Evolutionary conservation across 306 rosid genomes (phyloP), one percentile per base, ranked within the genome.

Genomic region (Malus sylvestris): DNA sequence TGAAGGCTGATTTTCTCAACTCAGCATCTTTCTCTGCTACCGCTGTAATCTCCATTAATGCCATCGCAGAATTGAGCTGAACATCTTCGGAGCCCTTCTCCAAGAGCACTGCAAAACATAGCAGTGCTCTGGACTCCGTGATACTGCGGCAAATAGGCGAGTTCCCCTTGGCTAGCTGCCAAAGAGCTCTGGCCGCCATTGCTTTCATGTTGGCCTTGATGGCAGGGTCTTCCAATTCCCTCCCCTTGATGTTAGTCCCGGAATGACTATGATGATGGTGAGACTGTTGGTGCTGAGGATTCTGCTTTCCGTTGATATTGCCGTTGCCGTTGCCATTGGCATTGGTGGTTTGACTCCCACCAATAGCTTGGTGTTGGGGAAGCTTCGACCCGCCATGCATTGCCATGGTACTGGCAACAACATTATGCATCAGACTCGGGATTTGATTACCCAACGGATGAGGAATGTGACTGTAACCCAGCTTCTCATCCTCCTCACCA

Each of bases 21-120:
- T 95, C 97, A 2, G 97, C 72, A 73, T 95, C 96, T 75, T 78
- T 80, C 93, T 92, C 99, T 1, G 99, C 99, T 73, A 92, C 86
- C 0, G 96, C 86, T 0, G 97, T 89, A 33, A 95, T 95, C 88
- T 92, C 97, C 96, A 92, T 92, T 79, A 95, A 80, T 0, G 99
- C 97, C 97, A 95, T 84, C 45, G 99, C 97, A 13, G 97, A 95
- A 85, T 92, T 83, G 74, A 73, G 84, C 74, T 88, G 88, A 60
- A 90, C 99, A 12, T 85, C 88, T 71, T 87, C 85, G 0, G 86
- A 80, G 20, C 99, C 99, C 55, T 88, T 92, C 80, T 95, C 97
- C 22, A 95, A 85, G 8, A 95, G 85, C 62, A 92, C 91, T 0
- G 99, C 97, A 46, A 95, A 95, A 61, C 99, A 95, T 45, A 95